A percentile compares a stretch with the other conserved stretches of the same genome.
phyloP scores from a whole-genome alignment of 768 basidiomycete genomes.

The Trametes punicea region DNA sequence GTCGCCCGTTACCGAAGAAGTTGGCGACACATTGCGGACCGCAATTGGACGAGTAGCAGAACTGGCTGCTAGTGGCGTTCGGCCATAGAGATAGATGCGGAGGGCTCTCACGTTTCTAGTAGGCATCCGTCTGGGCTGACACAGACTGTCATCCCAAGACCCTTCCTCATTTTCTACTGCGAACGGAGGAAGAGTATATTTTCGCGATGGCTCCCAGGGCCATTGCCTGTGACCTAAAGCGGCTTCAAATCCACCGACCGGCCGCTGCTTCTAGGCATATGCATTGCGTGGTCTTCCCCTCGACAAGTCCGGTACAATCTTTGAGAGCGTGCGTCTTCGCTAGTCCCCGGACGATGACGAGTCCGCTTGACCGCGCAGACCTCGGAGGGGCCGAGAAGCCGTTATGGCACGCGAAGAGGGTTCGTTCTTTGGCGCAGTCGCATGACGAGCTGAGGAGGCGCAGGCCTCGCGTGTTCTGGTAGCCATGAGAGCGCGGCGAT shows the following conservation, averaged over 20 bases:
- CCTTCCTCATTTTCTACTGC: conserved; percentile 2
- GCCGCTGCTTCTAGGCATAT: conserved; percentile 8
- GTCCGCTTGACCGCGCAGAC: background rate
- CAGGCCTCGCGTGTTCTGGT: background rate
- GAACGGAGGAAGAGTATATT: conserved; percentile 1
- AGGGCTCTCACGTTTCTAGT: conserved; percentile 4
- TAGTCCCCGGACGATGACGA: background rate
- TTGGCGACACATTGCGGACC: background rate
- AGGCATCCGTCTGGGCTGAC: background rate
- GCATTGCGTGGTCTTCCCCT: background rate
- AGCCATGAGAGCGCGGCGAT: conserved; percentile 14
- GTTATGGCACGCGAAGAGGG: background rate
- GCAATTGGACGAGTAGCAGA: background rate
- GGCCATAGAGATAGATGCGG: background rate
- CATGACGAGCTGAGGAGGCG: background rate
- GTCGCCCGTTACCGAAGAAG: background rate
- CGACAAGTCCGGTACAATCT: conserved; percentile 2
- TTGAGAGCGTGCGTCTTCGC: background rate
- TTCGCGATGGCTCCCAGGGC: conserved; percentile 3
- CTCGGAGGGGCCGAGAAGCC: conserved; percentile 8
- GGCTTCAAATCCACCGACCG: conserved; percentile 10
- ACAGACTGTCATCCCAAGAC: conserved; percentile 4
- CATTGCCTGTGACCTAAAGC: conserved; percentile 12
- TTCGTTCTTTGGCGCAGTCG: background rate
- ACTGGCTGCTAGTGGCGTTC: background rate